These are phyloP conservation scores for Trametes gibbosa DNA, from an alignment of 768 basidiomycete genomes.

Conservation along the genomic window DNA sequence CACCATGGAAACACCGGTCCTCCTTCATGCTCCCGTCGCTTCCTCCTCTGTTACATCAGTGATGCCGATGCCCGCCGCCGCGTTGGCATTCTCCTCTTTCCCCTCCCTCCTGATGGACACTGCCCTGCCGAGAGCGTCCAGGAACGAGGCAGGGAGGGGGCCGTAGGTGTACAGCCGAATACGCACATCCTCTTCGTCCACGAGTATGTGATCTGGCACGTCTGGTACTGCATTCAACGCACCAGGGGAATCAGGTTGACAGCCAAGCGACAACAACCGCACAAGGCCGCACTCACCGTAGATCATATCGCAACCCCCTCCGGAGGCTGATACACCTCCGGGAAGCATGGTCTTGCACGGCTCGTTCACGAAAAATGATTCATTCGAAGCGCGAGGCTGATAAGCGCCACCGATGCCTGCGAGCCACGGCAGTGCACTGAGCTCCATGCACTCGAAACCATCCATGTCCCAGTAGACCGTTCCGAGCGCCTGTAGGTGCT, in stretches of 20 bases:
- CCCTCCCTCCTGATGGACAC: neutral
- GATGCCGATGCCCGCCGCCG: neutral
- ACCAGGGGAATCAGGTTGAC: neutral
- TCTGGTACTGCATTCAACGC: neutral
- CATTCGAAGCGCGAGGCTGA: neutral
- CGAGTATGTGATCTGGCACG: neutral
- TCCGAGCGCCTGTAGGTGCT: slow-evolving; percentile 8
- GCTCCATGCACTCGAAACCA: slow-evolving; percentile 20
- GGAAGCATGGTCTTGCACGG: too few species aligned
- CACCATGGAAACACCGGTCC: too few species aligned
- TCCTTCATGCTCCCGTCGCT: too few species aligned
- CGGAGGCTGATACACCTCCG: too few species aligned
- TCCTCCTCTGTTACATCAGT: too few species aligned
- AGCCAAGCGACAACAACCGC: too few species aligned
- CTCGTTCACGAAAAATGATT: too few species aligned
- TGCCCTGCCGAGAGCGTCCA: neutral
- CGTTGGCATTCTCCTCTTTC: neutral
- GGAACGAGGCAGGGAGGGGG: neutral
- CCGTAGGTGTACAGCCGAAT: neutral
- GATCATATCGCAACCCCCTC: neutral
- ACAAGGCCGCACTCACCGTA: neutral
- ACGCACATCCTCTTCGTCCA: neutral
- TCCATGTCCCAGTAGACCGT: slow-evolving; percentile 11
- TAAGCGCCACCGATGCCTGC: slow-evolving; percentile 5
- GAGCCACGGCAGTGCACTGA: slow-evolving; percentile 24